Evolutionary conservation across 805 yeast species (phyloP).

Genomic region (Candida patagonica): DNA sequence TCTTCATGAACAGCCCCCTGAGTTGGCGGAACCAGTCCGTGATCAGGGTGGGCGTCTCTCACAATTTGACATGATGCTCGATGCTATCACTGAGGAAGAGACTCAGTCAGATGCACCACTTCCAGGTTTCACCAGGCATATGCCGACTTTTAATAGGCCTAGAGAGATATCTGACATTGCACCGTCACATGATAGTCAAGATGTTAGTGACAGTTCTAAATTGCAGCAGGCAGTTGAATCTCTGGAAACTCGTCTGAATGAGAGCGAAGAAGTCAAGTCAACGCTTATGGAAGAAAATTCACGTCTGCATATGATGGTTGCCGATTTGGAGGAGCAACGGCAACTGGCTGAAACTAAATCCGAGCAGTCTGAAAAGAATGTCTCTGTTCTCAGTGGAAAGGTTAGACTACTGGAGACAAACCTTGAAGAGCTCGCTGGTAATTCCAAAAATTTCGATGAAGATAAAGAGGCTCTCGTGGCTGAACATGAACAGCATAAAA

Average conservation of each 20-base stretch:
- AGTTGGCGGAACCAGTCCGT: no score
- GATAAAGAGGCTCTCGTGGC: background rate
- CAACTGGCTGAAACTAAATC: slow-evolving; percentile 3
- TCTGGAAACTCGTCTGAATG: slow-evolving; percentile 20
- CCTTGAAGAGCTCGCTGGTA: background rate
- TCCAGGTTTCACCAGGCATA: background rate
- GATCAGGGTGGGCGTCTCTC: slow-evolving; percentile 1
- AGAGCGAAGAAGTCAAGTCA: slow-evolving; percentile 20
- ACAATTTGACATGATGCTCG: slow-evolving; percentile 4
- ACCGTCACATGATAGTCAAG: background rate
- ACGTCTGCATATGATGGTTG: slow-evolving; percentile 23
- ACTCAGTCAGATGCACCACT: slow-evolving; percentile 1
- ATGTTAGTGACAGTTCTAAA: slow-evolving; percentile 35
- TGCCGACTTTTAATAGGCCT: slow-evolving; percentile 2
- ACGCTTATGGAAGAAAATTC: slow-evolving; percentile 22
- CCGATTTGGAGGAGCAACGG: slow-evolving; percentile 17
- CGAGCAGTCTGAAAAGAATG: background rate
- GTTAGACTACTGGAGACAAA: background rate
- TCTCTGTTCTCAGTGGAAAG: background rate
- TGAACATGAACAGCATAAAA: slow-evolving; percentile 2
- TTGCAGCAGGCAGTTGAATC: slow-evolving; percentile 33
- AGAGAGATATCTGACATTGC: slow-evolving; percentile 7
- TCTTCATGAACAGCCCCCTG: no score
- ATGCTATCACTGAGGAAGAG: slow-evolving; percentile 7
- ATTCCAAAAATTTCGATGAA: background rate